A percentile compares a stretch with the other conserved stretches of the same genome.
These are phyloP conservation scores for Cutaneotrichosporon cutaneum DNA, from an alignment of 1,284 basidiomycete species.

Conservation along the genomic window DNA sequence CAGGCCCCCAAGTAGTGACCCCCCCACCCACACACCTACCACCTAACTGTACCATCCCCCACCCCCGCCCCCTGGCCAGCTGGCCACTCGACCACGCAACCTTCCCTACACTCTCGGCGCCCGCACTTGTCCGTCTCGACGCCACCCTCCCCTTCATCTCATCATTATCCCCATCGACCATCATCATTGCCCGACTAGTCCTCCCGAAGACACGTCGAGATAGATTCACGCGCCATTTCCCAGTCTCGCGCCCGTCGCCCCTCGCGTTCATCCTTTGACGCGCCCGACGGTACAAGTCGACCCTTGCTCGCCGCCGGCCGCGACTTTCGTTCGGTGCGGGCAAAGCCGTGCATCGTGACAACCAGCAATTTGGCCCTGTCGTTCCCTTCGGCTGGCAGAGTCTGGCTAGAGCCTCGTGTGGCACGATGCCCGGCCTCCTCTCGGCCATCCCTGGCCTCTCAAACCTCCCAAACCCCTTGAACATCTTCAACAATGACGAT, in stretches of 20 bases:
- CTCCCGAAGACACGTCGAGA: neutral
- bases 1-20: no score
- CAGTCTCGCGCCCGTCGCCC: neutral
- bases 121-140: neutral
- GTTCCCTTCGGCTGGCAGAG: neutral
- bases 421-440: conserved; percentile 10
- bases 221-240: neutral
- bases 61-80: no score
- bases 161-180: conserved; percentile 3
- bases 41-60: no score
- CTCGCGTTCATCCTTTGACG: neutral
- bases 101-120: neutral
- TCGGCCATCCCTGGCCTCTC: conserved; percentile 17
- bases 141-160: neutral
- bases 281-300: neutral
- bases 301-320: neutral
- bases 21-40: no score
- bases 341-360: conserved; percentile 10
- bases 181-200: neutral
- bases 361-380: neutral
- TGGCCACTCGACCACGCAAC: no score
- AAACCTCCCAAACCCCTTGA: conserved; percentile 35
- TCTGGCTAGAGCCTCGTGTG: conserved; percentile 5
- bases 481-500: conserved; percentile 30
- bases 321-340: no score